Evolutionary conservation across 805 yeast species (phyloP), one percentile per base, ranked within the genome.

Genomic region (Lipomyces yamanashiensis): DNA sequence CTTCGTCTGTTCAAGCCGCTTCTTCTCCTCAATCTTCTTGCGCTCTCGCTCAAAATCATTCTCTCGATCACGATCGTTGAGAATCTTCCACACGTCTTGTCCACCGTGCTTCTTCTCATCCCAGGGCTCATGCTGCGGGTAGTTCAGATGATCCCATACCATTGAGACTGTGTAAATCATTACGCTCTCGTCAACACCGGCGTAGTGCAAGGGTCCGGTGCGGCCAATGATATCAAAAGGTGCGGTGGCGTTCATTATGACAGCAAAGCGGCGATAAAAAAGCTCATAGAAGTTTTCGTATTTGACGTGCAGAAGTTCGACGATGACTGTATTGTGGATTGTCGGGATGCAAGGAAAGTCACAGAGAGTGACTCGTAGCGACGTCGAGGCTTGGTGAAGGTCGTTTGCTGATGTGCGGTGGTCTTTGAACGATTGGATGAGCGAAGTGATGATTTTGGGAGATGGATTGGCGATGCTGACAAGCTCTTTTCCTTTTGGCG

Each of bases 331-430:
- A 48, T 61, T 63, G 39, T 63, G 66, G 17, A 63, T 59, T 12
- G 67, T 63, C n/a, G 67, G 67, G 33, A 63, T 63, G 45, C 66
- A 61, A 9, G 66, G 67, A 44, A 63, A 63, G 34, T 63, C 67
- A 37, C 67, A 61, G 28, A 63, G 34, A 7, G 67, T 63, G 45
- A 63, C 66, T 4, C 64, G 60, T 10, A 61, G 54, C 37, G 67
- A 45, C 40, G 58, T 63, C 2, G 67, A 34, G 3, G 61, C 64
- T 34, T 63, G 67, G 41, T 63, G 67, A 5, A 63, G 17, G 17
- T 62, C 61, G 36, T 56, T 61, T 4, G 59, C 60, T 13, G 21
- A 15, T 4, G n/a, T n/a, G n/a, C 15, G 9, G n/a, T 28, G 33
- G 41, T 39, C 44, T 1, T 37, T 13, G 12, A 55, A 28, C 7